Evolutionary conservation across 2,329 filamentous ascomycete species (phyloP), one percentile per base, ranked within the genome.

Genomic region (Waltergamsia citrina): DNA sequence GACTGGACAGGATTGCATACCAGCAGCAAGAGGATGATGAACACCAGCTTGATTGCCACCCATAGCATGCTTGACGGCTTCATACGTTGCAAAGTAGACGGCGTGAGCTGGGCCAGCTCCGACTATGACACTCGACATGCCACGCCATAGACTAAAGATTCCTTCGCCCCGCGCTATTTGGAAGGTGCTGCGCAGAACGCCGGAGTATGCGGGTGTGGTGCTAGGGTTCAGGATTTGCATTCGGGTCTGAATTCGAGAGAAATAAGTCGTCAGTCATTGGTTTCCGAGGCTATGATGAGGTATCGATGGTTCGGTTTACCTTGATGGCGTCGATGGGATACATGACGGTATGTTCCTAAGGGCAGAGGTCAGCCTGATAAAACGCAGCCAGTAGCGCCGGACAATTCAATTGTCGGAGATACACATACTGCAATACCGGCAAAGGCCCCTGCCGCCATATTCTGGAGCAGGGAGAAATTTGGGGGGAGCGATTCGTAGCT

Each of bases 281-380:
- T 21, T 26, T 19, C n/a, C 25, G 15, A 16, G 18, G 17, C 15
- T 14, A 12, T 15, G n/a, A 8, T 15, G 18, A 20, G 15, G 26
- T 15, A 16, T 24, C 21, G 8, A 18, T 9, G 14, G 21, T 7
- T 26, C 5, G 27, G 37, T 57, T 44, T 46, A 95, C 92, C 82
- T 98, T 98, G 56, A 98, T 83, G 47, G 94, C 78, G 65, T 98
- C 92, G 54, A 98, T 84, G 15, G 92, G 92, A 56, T 98, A 98
- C 92, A 98, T 96, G 51, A 94, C 88, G 39, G 90, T 93, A 62
- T 96, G 90, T 66, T 96, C 90, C 88, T 95, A 47, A 33, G 21
- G 28, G 22, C 27, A 33, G 25, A n/a, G 5, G 28, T 36, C 9
- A 36, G 34, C 26, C 16, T 29, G n/a, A n/a, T n/a, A n/a, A n/a